Conservation (phyloP, 495 filamentous ascomycete genomes). For the Tuber borchii region DNA sequence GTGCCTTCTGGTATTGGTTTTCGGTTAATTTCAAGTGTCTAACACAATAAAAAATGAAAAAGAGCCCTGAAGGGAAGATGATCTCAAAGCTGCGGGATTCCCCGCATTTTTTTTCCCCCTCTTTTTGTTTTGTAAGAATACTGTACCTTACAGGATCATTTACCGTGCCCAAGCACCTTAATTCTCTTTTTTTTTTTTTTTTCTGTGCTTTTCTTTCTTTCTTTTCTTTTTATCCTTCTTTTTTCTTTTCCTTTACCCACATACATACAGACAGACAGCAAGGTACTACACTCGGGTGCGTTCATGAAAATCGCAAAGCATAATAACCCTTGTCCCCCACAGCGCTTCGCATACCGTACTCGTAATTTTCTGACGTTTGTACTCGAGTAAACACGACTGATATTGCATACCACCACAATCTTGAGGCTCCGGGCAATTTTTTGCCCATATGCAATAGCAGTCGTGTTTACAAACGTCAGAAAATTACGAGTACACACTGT, state of each 20-base stretch:
- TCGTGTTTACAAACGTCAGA: too few species aligned
- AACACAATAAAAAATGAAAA: background rate
- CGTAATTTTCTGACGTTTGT: too few species aligned
- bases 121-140: background rate
- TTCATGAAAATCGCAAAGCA: background rate
- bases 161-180: background rate
- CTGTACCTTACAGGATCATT: background rate
- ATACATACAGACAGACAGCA: too few species aligned
- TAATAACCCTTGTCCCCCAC: background rate
- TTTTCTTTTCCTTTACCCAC: background rate
- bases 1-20: too few species aligned
- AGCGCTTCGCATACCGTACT: background rate
- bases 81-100: background rate
- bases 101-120: background rate
- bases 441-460: too few species aligned
- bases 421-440: too few species aligned
- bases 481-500: too few species aligned
- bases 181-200: background rate
- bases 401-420: too few species aligned
- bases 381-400: too few species aligned
- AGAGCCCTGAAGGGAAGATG: background rate
- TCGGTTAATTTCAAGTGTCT: too few species aligned
- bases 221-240: background rate
- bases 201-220: background rate
- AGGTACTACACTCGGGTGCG: too few species aligned